Percentiles rank a stretch among this genome's conserved stretches.
Conservation (phyloP, 1,284 basidiomycete genomes). For the Sporisorium reilianum region DNA sequence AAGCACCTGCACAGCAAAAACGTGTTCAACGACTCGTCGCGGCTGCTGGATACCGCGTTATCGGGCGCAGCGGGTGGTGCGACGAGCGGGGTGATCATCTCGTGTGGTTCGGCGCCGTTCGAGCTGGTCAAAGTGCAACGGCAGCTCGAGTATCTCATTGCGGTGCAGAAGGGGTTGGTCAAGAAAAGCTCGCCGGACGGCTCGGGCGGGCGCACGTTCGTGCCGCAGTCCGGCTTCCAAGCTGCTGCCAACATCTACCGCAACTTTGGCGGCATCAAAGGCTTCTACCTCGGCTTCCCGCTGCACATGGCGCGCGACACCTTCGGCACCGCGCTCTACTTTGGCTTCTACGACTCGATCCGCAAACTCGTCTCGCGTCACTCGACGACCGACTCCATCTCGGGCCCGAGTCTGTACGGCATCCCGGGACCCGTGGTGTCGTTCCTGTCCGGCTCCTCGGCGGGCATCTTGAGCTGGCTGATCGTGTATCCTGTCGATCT, state of each 20-base stretch:
- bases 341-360: constrained; percentile 67
- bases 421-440: constrained; percentile 63
- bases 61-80: constrained; percentile 75
- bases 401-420: constrained; percentile 46
- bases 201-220: constrained; percentile 33
- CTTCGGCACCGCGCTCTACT: constrained; percentile 63
- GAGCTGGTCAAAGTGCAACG: constrained; percentile 88
- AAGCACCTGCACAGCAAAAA: constrained; percentile 75
- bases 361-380: constrained; percentile 53
- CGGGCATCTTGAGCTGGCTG: constrained; percentile 66
- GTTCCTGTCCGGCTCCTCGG: constrained; percentile 63
- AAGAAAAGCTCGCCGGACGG: constrained; percentile 6
- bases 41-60: constrained; percentile 52
- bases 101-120: constrained; percentile 75
- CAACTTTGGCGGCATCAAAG: constrained; percentile 64
- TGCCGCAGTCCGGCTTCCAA: constrained; percentile 59
- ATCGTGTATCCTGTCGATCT: constrained; percentile 72
- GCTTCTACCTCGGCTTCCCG: constrained; percentile 67
- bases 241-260: constrained; percentile 64
- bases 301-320: constrained; percentile 62
- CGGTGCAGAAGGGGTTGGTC: constrained; percentile 76
- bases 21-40: constrained; percentile 28
- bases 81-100: constrained; percentile 84
- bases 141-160: constrained; percentile 94
- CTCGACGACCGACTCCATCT: constrained; percentile 31